These are phyloP conservation scores for Eucalyptus virginea DNA, from an alignment of 345 rosid genomes.

Conservation along the genomic window DNA sequence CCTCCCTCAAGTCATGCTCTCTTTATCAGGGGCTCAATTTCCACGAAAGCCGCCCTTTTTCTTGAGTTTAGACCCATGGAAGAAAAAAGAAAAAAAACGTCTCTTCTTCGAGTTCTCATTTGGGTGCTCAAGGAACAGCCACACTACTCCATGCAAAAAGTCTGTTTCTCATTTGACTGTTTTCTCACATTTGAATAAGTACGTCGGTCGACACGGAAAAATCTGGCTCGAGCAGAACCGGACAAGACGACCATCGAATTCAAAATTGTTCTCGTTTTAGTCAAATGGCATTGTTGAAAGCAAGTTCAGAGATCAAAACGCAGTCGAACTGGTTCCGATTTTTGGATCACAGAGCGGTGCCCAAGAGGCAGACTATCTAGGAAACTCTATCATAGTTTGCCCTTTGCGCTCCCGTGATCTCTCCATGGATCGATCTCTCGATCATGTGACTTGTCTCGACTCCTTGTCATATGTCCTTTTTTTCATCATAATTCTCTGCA, in stretches of 20 bases:
- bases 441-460: background rate
- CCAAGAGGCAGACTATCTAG: too few species aligned
- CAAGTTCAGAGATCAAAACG: background rate
- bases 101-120: background rate
- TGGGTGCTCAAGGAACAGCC: background rate
- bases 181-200: background rate
- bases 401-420: fast-evolving
- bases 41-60: background rate
- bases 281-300: background rate
- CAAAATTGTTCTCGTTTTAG: background rate
- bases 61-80: background rate
- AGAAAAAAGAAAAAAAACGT: too few species aligned
- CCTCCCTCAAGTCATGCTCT: background rate
- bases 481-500: background rate
- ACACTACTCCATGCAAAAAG: background rate
- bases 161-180: background rate
- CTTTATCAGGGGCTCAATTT: background rate
- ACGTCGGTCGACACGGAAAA: background rate
- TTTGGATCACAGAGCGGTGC: too few species aligned
- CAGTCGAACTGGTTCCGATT: too few species aligned
- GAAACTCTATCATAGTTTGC: background rate
- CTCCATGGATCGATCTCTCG: background rate
- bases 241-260: background rate
- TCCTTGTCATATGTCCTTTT: background rate
- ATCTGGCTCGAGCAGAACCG: background rate